Base-by-base conservation (phyloP, 257 asterid species). In the Anisodus acutangulus region DNA sequence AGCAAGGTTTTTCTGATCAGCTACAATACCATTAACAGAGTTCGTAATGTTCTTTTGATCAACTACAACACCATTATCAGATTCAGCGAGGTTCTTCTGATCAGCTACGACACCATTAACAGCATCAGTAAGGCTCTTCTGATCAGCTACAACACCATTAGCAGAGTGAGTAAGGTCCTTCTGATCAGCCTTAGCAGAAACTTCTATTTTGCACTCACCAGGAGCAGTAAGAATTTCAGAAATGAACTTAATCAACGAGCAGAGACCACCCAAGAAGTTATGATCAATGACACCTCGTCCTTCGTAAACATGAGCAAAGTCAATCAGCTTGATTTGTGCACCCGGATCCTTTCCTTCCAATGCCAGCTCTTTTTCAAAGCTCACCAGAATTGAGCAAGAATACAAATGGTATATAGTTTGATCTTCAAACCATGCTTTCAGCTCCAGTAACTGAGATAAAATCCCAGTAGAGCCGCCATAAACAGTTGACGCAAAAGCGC, bases 351-450 rank as follows among this genome's bases (percentile, higher is more conserved):
- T 88, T 37, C 94, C 95, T 70, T 83, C 81, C 58, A 82, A 57
- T 0, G 89, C 91, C 4, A 88, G 90, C 89, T 90, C 94, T 87
- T 94, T 93, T 17, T 95, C 97, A 69, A 88, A 95, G 88, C 89
- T 90, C 88, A 94, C 58, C n/a, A 91, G 96, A 71, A 95, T 70
- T 6, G 99, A 94, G 89, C 93, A 86, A 9, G 98, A 79, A 83
- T 91, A 93, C 88, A 95, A 94, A 84, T 94, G 98, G 86, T 88
- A 94, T 6, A 70, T 84, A 1, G 97, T 91, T 88, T 95, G 98
- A 86, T 92, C 96, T 90, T 95, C 99, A 86, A 95, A 94, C 98
- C 99, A 95, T 1, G 97, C 86, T 88, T 95, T 95, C 88, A 96
- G 85, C 86, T 94, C 98, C 85, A 91, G 88, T 45, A 96, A 85